Evolutionary conservation across 2,329 filamentous ascomycete species (phyloP), one percentile per base, ranked within the genome.

Genomic region (Hypoxylon sp.): DNA sequence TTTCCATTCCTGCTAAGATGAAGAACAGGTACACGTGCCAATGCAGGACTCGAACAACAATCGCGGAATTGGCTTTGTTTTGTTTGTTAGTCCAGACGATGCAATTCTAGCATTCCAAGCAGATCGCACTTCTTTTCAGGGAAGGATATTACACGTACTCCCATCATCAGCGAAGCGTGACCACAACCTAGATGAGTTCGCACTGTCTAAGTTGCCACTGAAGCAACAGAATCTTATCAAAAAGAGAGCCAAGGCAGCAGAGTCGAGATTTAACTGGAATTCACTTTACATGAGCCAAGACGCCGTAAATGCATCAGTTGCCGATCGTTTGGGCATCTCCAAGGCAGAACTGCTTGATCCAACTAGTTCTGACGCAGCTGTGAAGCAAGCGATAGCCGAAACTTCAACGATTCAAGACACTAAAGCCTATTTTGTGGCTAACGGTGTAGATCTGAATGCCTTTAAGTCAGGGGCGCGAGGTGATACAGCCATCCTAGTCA

Each of bases 211-310:
- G 79, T 81, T 99, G 73, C 95, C 96, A 14, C 83, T 98, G 71
- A 98, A 98, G 82, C 96, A 97, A 80, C 96, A 98, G 80, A 93
- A 93, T 74, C 88, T 97, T 75, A 92, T 98, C 72, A 93, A 92
- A 78, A 92, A 92, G 75, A 97, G 93, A 81, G 87, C 90, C 53
- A 91, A 95, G 74, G 93, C 94, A 21, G 86, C 92, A 7, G 91
- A 90, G 30, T 89, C 87, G 52, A 89, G 88, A 1, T 98, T 98
- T 82, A 97, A 95, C 78, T 99, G 96, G 96, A 99, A 99, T 83
- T 95, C 94, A n/a, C 84, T 99, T n/a, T 99, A 96, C 80, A 97
- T 99, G 92, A 98, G 92, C 80, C 92, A 93, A 82, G 94, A 99
- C 82, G 93, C 96, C 55, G 94, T 99, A 57, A 94, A 98, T 81